Conservation (phyloP, 306 rosid species). For the Alnus glutinosa region DNA sequence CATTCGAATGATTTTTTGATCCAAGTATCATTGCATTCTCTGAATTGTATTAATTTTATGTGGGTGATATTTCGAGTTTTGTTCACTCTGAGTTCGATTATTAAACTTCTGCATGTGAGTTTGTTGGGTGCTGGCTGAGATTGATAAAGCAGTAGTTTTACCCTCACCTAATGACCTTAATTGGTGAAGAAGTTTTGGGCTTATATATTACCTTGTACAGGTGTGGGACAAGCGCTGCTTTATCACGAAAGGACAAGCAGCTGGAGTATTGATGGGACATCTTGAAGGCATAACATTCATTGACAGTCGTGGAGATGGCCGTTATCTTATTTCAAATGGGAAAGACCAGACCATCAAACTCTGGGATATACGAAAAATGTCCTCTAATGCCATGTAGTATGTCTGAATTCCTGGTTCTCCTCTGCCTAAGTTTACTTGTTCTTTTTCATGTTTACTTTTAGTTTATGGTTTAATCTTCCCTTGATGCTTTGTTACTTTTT, state of each 20-base stretch:
- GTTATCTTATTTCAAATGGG: constrained; percentile 85
- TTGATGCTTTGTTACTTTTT: too few relatives aligned
- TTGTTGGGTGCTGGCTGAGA: constrained; percentile 25
- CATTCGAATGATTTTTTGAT: background rate
- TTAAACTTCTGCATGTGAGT: background rate
- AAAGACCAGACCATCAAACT: constrained; percentile 92
- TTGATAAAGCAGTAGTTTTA: background rate
- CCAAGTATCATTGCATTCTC: background rate
- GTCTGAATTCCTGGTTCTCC: constrained; percentile 6
- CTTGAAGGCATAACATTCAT: constrained; percentile 85
- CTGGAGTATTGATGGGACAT: constrained; percentile 85
- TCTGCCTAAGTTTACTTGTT: background rate
- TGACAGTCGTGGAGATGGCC: constrained; percentile 89
- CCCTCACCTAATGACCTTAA: constrained; percentile 6
- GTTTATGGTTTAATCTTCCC: too few relatives aligned
- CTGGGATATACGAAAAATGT: constrained; percentile 92
- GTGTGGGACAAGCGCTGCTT: constrained; percentile 98
- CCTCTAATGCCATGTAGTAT: constrained; percentile 55
- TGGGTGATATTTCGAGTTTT: background rate
- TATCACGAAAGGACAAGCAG: constrained; percentile 56
- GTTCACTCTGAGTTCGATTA: background rate
- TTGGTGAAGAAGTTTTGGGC: constrained; percentile 1
- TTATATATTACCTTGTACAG: constrained; percentile 42
- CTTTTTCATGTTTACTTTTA: background rate
- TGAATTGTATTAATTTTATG: background rate